Conservation (phyloP, 2,329 filamentous ascomycete species). For the Ophiocordyceps camponoti-floridani region DNA sequence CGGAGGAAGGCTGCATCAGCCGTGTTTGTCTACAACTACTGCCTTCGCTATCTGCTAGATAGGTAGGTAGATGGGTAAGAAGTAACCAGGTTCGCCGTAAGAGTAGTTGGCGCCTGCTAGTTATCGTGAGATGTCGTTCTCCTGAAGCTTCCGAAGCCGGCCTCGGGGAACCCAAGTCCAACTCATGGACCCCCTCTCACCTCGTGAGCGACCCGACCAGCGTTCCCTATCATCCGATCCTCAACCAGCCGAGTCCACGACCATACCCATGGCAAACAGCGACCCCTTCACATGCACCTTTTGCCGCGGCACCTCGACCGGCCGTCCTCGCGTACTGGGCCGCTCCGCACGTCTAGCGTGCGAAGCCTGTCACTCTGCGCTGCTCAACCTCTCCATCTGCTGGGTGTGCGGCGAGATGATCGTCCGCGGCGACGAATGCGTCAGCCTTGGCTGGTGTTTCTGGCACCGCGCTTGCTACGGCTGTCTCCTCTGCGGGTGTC, state of each 20-base stretch:
- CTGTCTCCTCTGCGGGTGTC: slow-evolving; percentile 32
- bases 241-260: neutral
- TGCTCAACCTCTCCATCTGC: slow-evolving; percentile 36
- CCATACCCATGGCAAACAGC: neutral
- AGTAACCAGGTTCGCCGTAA: too few relatives aligned
- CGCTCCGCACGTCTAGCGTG: slow-evolving; percentile 30
- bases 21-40: too few relatives aligned
- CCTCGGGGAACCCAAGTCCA: too few relatives aligned
- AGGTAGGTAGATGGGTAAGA: too few relatives aligned
- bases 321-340: slow-evolving; percentile 22
- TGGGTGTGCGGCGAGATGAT: slow-evolving; percentile 40
- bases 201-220: too few relatives aligned
- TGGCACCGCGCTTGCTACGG: slow-evolving; percentile 40
- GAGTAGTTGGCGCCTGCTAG: too few relatives aligned
- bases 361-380: slow-evolving; percentile 22
- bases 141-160: too few relatives aligned
- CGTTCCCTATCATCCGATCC: too few relatives aligned
- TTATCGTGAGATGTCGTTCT: too few relatives aligned
- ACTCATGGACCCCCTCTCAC: too few relatives aligned
- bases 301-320: slow-evolving; percentile 26
- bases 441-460: slow-evolving; percentile 43
- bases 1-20: neutral
- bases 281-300: slow-evolving; percentile 34
- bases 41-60: too few relatives aligned
- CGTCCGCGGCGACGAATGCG: slow-evolving; percentile 32